Conservation (phyloP, 345 rosid genomes). For the Acer yangbiense region DNA sequence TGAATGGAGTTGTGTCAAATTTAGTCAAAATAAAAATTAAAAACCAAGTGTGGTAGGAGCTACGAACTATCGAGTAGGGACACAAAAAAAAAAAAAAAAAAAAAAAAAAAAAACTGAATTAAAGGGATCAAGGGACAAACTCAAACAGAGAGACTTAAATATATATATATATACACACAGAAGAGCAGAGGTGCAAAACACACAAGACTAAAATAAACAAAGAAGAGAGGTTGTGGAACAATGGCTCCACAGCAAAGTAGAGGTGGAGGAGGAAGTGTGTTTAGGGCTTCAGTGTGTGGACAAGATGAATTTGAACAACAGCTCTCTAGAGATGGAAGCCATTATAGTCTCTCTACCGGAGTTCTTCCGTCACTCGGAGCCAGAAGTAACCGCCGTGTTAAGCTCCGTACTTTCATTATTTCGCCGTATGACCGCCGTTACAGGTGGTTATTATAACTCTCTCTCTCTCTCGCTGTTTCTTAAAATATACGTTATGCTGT, state of each 20-base stretch:
- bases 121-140: no score
- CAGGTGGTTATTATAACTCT: slow-evolving; percentile 45
- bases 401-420: slow-evolving; percentile 57
- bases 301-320: slow-evolving; percentile 77
- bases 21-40: neutral
- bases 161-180: no score
- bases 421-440: slow-evolving; percentile 88
- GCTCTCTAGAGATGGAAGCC: slow-evolving; percentile 80
- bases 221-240: neutral
- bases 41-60: no score
- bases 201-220: neutral
- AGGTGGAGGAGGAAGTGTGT: slow-evolving; percentile 31
- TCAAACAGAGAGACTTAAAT: no score
- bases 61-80: no score
- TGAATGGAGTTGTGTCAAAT: neutral
- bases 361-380: slow-evolving; percentile 93
- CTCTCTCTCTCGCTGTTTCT: neutral
- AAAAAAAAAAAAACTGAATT: no score
- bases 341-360: slow-evolving; percentile 81
- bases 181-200: no score
- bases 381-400: slow-evolving; percentile 71
- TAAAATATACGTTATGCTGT: neutral
- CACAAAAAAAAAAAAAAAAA: no score
- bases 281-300: slow-evolving; percentile 47
- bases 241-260: slow-evolving; percentile 29